Base-by-base conservation (phyloP, 2,329 filamentous ascomycete species). In the Aspergillus viridinutans region DNA sequence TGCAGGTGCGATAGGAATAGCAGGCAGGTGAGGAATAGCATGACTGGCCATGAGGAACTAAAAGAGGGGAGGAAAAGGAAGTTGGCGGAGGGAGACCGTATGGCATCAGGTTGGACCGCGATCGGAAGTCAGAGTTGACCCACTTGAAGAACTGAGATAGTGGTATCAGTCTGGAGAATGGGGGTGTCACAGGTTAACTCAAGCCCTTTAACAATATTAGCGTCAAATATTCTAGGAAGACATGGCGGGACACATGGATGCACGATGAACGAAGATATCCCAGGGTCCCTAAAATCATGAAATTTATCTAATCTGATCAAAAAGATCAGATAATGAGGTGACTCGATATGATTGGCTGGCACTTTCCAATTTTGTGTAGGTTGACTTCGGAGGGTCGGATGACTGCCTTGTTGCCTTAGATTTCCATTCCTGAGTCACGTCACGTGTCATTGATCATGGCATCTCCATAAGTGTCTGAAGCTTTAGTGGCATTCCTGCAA, bases 21-120 rank as follows among this genome's bases (percentile, higher is more conserved):
- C 53, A 70, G 53, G 58, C 59, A 64, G 40, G 29, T n/a, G 42
- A 51, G 47, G 25, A 56, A 28, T 50, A 61, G 47, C 68, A 70
- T 70, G 55, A 29, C 55, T 52, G 47, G 14, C 14, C 14, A 14
- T 23, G 20, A 21, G 12, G 20, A 45, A 3, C 5, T 21, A 28
- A 14, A 14, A 12, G 43, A 47, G 14, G 43, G 21, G 32, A 35
- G 23, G 20, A n/a, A 25, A 25, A 21, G 9, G 35, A 28, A 42
- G 42, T 25, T 8, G 21, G 5, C 20, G 38, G 23, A 14, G 28
- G 23, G 29, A 48, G 45, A 52, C 6, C 48, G 26, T 21, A 25
- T 25, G 8, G 21, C 21, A 47, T 47, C 42, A 14, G 21, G 9
- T 47, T 21, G 43, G 43, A 21, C 23, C 43, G 26, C 21, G 4